Evolutionary conservation across 2,329 filamentous ascomycete genomes (phyloP), one percentile per base, ranked within the genome.

Genomic region (Nannizziopsis arthrosporioides): DNA sequence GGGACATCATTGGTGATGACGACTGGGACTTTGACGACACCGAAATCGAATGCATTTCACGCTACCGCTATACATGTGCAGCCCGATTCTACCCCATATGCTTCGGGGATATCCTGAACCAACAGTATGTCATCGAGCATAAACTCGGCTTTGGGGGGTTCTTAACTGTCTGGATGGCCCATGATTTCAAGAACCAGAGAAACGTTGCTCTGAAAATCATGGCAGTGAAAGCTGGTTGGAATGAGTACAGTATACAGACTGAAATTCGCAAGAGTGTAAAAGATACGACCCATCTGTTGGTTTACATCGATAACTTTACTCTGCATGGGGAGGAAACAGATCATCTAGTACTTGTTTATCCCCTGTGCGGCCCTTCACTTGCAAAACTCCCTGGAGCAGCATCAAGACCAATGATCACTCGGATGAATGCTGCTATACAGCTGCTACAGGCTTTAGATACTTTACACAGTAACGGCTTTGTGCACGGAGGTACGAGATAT

Each of bases 311-410:
- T 15, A 50, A 36, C 38, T 53, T 53, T 51, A 14, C 43, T n/a
- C 40, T 53, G 15, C 48, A 31, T 31, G 48, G 51, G 14, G 36
- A 48, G 17, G 15, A 44, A 12, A 10, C 18, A 30, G 7, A 49
- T 19, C 51, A 53, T 34, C 17, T 42, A 31, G 44, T 57, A 22
- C 40, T 59, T 12, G 55, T 61, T 11, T 56, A 56, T 44, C 57
- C 58, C 27, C 47, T 59, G 12, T 51, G 52, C 44, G 57, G 57
- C 11, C 55, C 55, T 44, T 58, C 47, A 17, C 48, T 57, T 49
- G 22, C 3, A 7, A 27, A 3, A 27, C 7, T 27, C 7, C 22
- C 7, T 27, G 22, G 22, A n/a, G n/a, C 7, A 4, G 22, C 7
- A 27, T 27, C 4, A 27, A 4, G 22, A 7, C 22, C 22, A 7